Base-by-base conservation (phyloP, 805 yeast genomes). In the Helenozyma rhizophorensis region DNA sequence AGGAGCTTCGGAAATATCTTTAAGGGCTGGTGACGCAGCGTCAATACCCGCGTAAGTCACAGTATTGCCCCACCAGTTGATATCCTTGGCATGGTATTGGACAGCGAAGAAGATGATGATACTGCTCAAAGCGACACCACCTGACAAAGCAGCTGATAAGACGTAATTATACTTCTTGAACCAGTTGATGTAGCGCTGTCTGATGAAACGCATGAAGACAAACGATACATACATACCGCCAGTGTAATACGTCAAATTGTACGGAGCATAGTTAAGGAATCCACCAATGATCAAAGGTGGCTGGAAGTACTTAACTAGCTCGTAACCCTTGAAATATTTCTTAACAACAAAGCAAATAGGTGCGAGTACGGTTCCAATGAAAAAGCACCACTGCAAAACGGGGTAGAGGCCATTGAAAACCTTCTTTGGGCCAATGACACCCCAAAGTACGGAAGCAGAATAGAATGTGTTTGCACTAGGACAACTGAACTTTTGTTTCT, bases 41-140 rank as follows among this genome's bases (percentile, higher is more conserved):
- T 70, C 74, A 25, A 57, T 33, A 32, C 72, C 72, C 0, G 23
- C 39, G 29, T 39, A 45, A 0, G 47, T 26, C 13, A 64, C 52
- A 13, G 36, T 32, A 27, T 46, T 47, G 17, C 47, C 47, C 47
- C 47, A 43, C 47, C 47, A 43, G 14, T 10, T 21, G 17, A 43
- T 16, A 17, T 8, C 12, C 22, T 40, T 39, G 18, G 24, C 21
- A 19, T 40, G 38, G 21, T 37, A 40, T 30, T 43, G 43, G 5
- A 43, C 39, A 4, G 43, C 29, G 25, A 43, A 40, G 25, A 33
- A 43, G 6, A 40, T 33, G 23, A 43, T 31, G 15, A 43, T 23
- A 10, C 30, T 28, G 14, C 34, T 21, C 37, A 28, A 14, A n/a
- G 31, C 31, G 3, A 38, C 29, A n/a, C 45, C 47, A 21, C 41